Evolutionary conservation across 495 filamentous ascomycete genomes (phyloP).

Genomic region (Daldinia grandis): DNA sequence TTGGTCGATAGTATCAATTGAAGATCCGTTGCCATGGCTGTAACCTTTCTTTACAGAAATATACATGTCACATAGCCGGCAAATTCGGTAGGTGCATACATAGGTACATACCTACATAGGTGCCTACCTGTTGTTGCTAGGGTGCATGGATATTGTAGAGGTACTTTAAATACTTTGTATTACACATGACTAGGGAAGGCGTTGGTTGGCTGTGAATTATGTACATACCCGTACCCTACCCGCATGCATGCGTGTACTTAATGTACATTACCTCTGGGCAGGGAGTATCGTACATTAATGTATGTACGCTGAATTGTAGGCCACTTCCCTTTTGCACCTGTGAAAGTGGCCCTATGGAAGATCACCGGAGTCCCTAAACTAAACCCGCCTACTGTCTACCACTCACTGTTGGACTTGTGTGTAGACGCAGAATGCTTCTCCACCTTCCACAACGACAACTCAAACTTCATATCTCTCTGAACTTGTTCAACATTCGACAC

Average conservation of each 20-base stretch:
- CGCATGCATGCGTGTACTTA: background rate
- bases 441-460: slow-evolving; percentile 45
- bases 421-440: slow-evolving; percentile 22
- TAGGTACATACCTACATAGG: too few relatives aligned
- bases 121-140: too few relatives aligned
- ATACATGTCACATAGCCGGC: background rate
- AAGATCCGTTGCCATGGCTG: background rate
- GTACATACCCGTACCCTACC: slow-evolving; percentile 4
- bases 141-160: too few relatives aligned
- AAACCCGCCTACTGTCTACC: slow-evolving; percentile 18
- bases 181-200: background rate
- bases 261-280: background rate
- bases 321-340: slow-evolving; percentile 25
- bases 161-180: too few relatives aligned
- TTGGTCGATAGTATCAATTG: background rate
- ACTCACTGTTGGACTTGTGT: background rate
- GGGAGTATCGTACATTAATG: background rate
- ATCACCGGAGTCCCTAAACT: slow-evolving; percentile 38
- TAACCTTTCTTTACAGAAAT: background rate
- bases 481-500: slow-evolving; percentile 21
- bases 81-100: background rate
- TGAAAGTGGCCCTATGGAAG: slow-evolving; percentile 20
- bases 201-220: background rate
- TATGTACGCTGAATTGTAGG: background rate
- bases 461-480: slow-evolving; percentile 35